Base-by-base conservation (phyloP, 257 asterid genomes). In the Lithospermum erythrorhizon region DNA sequence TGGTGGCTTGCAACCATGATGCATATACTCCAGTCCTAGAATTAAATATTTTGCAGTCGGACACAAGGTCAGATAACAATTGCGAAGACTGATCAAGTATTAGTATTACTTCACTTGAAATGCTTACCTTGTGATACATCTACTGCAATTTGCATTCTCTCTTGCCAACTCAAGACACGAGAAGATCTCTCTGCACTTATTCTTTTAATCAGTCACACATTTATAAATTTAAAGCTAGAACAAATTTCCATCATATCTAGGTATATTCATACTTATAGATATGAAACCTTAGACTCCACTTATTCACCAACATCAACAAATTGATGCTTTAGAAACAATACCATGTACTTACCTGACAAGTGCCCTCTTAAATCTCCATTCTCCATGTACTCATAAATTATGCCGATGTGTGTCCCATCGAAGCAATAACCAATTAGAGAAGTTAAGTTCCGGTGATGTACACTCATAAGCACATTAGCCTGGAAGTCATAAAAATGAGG, bases 11-110 rank as follows among this genome's bases (percentile, higher is more conserved):
- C 86, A 80, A 10, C 79, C 79, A 49, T 65, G 61, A 48, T 77
- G 83, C 66, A 77, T 61, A 73, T 81, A 77, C 29, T 72, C 83
- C 73, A 81, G 18, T 56, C 86, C 81, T 77, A n/a, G n/a, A n/a
- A n/a, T n/a, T n/a, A n/a, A n/a, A 27, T 27, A 27, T 27, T 2
- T 27, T 27, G 30, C 30, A 27, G 30, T 27, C 30, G 6, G 6
- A 27, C n/a, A 27, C 30, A 27, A 27, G 30, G 30, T 27, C 6
- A 27, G 30, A 27, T 27, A 27, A 27, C 30, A 27, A 27, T 27
- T 27, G 30, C 30, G 6, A 27, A 6, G 30, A 27, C 3, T 27
- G 6, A 27, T 6, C 30, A 27, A 27, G 30, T 27, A 27, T 27
- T 27, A 27, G 30, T 27, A 27, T 27, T 27, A 27, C 30, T 27